Percentiles rank a stretch among this genome's conserved stretches.
These are phyloP conservation scores for Graphilbum sp. DNA, from an alignment of 2,329 filamentous ascomycete species.

Conservation along the genomic window DNA sequence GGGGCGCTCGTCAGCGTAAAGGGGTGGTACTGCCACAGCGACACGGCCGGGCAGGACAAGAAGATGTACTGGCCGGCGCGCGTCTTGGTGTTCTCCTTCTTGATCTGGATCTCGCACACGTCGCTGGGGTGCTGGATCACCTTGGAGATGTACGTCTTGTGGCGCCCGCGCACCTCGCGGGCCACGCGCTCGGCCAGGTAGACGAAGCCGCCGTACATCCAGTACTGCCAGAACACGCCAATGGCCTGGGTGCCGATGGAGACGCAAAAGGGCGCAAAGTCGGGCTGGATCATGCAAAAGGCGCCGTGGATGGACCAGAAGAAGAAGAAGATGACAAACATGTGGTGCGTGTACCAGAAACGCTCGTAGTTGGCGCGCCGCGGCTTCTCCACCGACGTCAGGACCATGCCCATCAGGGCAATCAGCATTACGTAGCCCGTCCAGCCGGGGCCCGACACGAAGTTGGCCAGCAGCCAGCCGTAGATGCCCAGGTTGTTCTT, in stretches of 20 bases:
- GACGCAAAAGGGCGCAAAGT: conserved; percentile 62
- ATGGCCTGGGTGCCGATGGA: conserved; percentile 47
- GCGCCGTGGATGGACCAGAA: conserved; percentile 85
- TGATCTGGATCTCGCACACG: conserved; percentile 82
- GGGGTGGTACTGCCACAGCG: conserved; percentile 77
- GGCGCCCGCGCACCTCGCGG: conserved; percentile 61
- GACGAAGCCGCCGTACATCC: conserved; percentile 65
- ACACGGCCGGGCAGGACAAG: conserved; percentile 72
- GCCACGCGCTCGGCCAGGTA: conserved; percentile 69
- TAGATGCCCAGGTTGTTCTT: conserved; percentile 64
- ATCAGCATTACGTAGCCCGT: conserved; percentile 74
- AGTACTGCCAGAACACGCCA: conserved; percentile 81
- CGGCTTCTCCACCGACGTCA: conserved; percentile 62
- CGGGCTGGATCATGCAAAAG: conserved; percentile 82
- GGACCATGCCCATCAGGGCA: conserved; percentile 60
- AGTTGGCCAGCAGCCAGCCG: conserved; percentile 62
- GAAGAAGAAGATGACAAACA: conserved; percentile 77
- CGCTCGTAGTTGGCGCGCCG: conserved; percentile 71
- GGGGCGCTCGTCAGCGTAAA: conserved; percentile 77
- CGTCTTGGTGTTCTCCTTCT: conserved; percentile 74
- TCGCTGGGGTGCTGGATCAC: conserved; percentile 81
- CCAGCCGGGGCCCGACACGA: conserved; percentile 69
- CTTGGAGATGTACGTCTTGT: conserved; percentile 77
- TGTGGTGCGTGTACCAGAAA: conserved; percentile 83
- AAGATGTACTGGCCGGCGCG: conserved; percentile 78